Conservation (phyloP, 768 basidiomycete species). For the Podaxis sp. region DNA sequence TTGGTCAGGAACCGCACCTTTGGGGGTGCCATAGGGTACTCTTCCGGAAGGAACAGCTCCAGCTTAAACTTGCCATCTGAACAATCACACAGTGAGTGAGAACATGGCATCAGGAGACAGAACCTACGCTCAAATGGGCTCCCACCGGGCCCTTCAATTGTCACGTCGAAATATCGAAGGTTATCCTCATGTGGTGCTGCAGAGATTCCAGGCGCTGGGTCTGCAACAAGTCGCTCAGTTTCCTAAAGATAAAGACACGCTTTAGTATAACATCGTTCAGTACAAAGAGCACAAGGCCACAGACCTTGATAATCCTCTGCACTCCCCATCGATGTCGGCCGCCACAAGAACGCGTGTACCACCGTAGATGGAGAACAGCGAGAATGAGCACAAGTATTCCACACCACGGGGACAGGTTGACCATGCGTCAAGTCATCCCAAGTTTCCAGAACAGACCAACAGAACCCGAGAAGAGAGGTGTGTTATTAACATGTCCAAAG, state of each 20-base stretch:
- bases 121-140: conserved; percentile 83
- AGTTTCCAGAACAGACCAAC: neutral
- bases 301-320: conserved; percentile 47
- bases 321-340: neutral
- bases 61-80: conserved; percentile 90
- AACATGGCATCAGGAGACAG: neutral
- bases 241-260: conserved; percentile 52
- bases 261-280: neutral
- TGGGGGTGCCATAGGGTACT: conserved; percentile 99
- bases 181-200: conserved; percentile 96
- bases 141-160: conserved; percentile 91
- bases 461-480: neutral
- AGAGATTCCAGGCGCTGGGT: conserved; percentile 97
- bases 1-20: conserved; percentile 97
- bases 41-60: conserved; percentile 98
- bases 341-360: neutral
- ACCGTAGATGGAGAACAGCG: neutral
- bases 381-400: neutral
- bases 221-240: conserved; percentile 93
- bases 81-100: conserved; percentile 8
- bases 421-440: neutral
- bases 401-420: neutral
- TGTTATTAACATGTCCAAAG: neutral
- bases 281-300: conserved; percentile 16
- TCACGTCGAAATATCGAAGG: conserved; percentile 97